Conservation (phyloP, 1,284 basidiomycete genomes). For the Heterobasidion occidentale region DNA sequence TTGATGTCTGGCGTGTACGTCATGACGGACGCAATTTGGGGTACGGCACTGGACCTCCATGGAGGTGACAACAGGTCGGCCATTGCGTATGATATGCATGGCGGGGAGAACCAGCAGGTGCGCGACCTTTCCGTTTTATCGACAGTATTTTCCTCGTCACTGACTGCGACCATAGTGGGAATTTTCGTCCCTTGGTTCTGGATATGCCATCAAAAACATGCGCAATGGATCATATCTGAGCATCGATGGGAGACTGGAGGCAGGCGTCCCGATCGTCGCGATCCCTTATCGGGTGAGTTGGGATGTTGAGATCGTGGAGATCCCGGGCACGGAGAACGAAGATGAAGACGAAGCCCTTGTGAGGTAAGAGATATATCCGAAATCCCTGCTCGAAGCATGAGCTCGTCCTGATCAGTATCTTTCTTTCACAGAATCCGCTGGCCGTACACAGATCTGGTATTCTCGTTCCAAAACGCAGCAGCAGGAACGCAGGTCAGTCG, state of each 20-base stretch:
- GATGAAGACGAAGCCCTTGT: slow-evolving; percentile 9
- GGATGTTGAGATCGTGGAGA: slow-evolving; percentile 12
- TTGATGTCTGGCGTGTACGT: slow-evolving; percentile 11
- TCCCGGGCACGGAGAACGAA: slow-evolving; percentile 3
- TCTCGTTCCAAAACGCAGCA: neutral
- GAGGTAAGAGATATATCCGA: neutral
- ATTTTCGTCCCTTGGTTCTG: slow-evolving; percentile 9
- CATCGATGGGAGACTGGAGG: slow-evolving; percentile 7
- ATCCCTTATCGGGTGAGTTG: slow-evolving; percentile 11
- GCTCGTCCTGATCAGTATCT: neutral
- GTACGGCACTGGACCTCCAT: slow-evolving; percentile 11
- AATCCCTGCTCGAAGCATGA: too few species aligned
- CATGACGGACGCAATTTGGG: slow-evolving; percentile 11
- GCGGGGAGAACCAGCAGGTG: slow-evolving; percentile 14
- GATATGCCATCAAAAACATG: slow-evolving; percentile 10
- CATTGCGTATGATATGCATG: slow-evolving; percentile 12
- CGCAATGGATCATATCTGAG: slow-evolving; percentile 4
- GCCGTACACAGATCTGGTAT: neutral
- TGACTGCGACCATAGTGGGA: slow-evolving; percentile 9
- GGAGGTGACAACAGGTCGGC: slow-evolving; percentile 9
- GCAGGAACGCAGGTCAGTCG: neutral
- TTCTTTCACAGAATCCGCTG: neutral
- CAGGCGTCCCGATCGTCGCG: slow-evolving; percentile 3
- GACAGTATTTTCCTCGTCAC: neutral
- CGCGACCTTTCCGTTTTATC: neutral